Conservation (phyloP, 306 rosid species). For the Arachis stenosperma region DNA sequence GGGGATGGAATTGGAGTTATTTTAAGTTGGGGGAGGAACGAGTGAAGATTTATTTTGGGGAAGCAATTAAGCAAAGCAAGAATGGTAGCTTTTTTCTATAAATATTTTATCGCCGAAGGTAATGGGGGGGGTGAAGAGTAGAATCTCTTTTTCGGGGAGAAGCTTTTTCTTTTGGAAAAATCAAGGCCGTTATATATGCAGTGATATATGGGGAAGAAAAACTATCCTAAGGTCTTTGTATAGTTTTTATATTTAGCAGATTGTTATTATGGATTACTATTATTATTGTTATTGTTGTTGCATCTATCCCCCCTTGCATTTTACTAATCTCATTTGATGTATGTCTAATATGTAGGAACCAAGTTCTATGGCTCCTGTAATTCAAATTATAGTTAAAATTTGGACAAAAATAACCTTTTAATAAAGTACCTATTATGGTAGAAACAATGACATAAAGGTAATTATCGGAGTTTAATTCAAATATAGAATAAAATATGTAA, state of each 20-base stretch:
- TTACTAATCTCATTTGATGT: constrained; percentile 53
- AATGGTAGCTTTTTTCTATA: constrained; percentile 41
- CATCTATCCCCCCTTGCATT: constrained; percentile 1
- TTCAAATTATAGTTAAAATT: constrained; percentile 5
- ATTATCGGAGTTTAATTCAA: too few species aligned
- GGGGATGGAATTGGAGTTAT: background rate
- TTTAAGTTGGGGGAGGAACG: constrained; percentile 8
- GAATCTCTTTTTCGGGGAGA: constrained; percentile 49
- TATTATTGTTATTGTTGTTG: constrained; percentile 16
- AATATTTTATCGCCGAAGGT: constrained; percentile 40
- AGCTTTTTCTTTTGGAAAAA: constrained; percentile 36
- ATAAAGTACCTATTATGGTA: too few species aligned
- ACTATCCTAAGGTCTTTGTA: constrained; percentile 31
- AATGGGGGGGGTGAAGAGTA: constrained; percentile 55
- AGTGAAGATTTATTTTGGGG: constrained; percentile 39
- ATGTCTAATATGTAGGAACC: constrained; percentile 36
- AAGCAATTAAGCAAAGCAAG: background rate
- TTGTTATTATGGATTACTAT: constrained; percentile 10
- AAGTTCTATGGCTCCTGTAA: constrained; percentile 2
- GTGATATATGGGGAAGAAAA: constrained; percentile 30
- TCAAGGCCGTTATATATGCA: constrained; percentile 21
- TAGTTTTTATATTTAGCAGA: constrained; percentile 33
- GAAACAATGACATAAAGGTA: too few species aligned
- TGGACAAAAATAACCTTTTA: too few species aligned
- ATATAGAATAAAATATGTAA: too few species aligned